These are phyloP conservation scores for Glonium stellatum DNA, from an alignment of 495 filamentous ascomycete species.

Conservation along the genomic window DNA sequence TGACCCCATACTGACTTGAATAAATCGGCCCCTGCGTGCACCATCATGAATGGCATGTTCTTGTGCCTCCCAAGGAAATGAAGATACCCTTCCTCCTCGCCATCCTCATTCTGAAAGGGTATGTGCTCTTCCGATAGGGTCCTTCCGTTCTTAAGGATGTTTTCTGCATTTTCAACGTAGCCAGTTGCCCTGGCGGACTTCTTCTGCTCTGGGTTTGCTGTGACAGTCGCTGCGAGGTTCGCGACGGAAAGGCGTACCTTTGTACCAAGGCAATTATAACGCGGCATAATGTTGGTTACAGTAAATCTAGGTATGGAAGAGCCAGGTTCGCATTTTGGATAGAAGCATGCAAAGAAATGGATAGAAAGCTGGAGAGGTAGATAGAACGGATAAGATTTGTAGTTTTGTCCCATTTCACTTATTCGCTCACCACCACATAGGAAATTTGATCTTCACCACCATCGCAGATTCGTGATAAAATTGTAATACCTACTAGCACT, in stretches of 20 bases:
- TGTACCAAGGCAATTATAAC: constrained; percentile 8
- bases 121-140: constrained; percentile 12
- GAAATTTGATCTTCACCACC: neutral
- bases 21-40: constrained; percentile 26
- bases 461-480: too few relatives aligned
- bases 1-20: constrained; percentile 5
- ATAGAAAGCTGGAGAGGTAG: too few relatives aligned
- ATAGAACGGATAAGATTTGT: too few relatives aligned
- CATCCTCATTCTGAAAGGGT: constrained; percentile 6
- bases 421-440: too few relatives aligned
- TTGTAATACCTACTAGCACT: too few relatives aligned
- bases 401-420: too few relatives aligned
- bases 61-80: constrained; percentile 12
- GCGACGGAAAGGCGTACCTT: constrained; percentile 12
- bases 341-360: neutral
- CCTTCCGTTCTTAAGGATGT: constrained; percentile 2
- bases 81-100: constrained; percentile 3
- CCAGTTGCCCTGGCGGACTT: neutral
- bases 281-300: constrained; percentile 8
- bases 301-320: neutral
- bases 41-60: constrained; percentile 21
- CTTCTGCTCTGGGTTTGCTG: neutral
- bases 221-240: constrained; percentile 12
- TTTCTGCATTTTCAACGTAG: constrained; percentile 7
- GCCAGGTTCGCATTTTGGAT: neutral